phyloP scores from a whole-genome alignment of 768 basidiomycete genomes.

The Russula olivacea region DNA sequence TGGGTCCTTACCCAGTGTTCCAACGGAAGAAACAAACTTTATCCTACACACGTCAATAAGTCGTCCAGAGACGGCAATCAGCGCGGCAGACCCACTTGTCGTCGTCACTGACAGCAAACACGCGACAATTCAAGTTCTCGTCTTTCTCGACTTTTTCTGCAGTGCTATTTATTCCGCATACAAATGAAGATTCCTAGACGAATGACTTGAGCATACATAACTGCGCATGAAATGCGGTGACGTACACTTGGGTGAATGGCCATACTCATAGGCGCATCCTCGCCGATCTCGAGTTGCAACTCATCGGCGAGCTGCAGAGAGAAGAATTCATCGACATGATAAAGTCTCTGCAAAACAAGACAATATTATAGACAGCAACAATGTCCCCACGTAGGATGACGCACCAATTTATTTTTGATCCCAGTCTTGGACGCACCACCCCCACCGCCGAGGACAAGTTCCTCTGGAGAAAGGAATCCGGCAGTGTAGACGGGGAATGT shows the following conservation, averaged over 20 bases:
- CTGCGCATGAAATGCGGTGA: constrained; percentile 8
- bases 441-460: constrained; percentile 83
- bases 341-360: constrained; percentile 51
- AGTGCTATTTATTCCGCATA: constrained; percentile 86
- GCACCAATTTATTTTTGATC: constrained; percentile 89
- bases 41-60: constrained; percentile 40
- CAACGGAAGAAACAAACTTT: constrained; percentile 41
- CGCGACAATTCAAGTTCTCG: constrained; percentile 80
- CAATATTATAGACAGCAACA: background rate
- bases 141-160: constrained; percentile 54
- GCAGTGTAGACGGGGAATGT: constrained; percentile 87
- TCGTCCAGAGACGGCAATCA: background rate
- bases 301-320: constrained; percentile 56
- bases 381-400: constrained; percentile 28
- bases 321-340: constrained; percentile 50
- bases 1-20: constrained; percentile 55
- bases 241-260: constrained; percentile 57
- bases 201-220: background rate
- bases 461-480: constrained; percentile 65
- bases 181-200: constrained; percentile 45
- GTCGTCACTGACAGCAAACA: constrained; percentile 49
- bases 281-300: constrained; percentile 67
- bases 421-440: constrained; percentile 82
- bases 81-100: constrained; percentile 44
- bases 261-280: constrained; percentile 98